Conservation (phyloP, 768 basidiomycete genomes). For the Kwoniella dejecticola region DNA sequence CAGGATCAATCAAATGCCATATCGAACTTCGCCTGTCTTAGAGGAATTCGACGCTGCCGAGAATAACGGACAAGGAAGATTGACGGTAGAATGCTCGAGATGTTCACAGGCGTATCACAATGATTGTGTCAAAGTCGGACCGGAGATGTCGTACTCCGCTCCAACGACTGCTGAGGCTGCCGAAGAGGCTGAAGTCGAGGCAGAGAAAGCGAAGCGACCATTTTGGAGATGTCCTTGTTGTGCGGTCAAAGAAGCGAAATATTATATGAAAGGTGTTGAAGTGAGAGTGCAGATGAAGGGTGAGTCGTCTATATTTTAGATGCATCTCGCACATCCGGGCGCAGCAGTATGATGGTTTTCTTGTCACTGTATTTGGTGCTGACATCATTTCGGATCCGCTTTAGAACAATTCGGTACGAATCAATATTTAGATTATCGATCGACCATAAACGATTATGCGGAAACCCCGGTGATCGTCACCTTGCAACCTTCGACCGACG, state of each 20-base stretch:
- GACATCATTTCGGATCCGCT: too few species aligned
- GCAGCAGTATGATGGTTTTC: too few species aligned
- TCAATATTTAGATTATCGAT: slow-evolving; percentile 38
- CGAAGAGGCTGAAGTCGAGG: slow-evolving; percentile 6
- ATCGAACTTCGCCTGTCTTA: too few species aligned
- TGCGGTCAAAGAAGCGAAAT: slow-evolving; percentile 42
- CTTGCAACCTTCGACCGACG: slow-evolving; percentile 11
- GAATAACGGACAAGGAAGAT: slow-evolving; percentile 7
- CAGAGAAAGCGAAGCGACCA: too few species aligned
- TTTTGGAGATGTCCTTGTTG: slow-evolving; percentile 52
- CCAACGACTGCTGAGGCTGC: too few species aligned
- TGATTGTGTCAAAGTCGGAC: slow-evolving; percentile 40
- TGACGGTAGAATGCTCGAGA: slow-evolving; percentile 30
- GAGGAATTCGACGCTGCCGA: slow-evolving; percentile 12
- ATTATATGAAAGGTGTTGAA: slow-evolving; percentile 35
- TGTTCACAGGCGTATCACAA: slow-evolving; percentile 50
- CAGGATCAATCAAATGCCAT: too few species aligned
- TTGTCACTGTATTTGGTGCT: too few species aligned
- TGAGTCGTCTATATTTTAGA: slow-evolving; percentile 19
- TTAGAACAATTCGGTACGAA: slow-evolving; percentile 38
- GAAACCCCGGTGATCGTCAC: slow-evolving; percentile 19
- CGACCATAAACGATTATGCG: slow-evolving; percentile 31
- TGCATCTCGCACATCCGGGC: too few species aligned
- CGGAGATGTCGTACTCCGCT: slow-evolving; percentile 3
- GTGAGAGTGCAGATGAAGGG: slow-evolving; percentile 38